phyloP scores from a whole-genome alignment of 768 basidiomycete species.

The Termitomyces sp. region DNA sequence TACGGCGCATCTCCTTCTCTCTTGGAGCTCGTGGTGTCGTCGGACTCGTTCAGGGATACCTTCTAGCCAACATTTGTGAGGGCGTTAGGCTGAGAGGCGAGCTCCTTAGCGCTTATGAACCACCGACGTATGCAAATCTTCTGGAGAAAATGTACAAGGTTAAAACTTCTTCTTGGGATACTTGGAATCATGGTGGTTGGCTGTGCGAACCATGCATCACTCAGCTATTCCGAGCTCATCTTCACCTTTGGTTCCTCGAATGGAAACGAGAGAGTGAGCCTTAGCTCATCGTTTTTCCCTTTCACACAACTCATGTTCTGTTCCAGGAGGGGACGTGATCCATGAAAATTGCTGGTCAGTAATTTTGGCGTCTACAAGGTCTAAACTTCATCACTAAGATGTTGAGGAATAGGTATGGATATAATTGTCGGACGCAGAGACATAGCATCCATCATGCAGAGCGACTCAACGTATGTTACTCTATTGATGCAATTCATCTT shows the following conservation, averaged over 20 bases:
- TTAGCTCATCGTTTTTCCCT: neutral
- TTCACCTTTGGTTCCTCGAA: conserved; percentile 22
- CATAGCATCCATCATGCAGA: conserved; percentile 17
- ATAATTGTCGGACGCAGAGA: conserved; percentile 23
- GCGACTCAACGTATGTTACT: conserved; percentile 19
- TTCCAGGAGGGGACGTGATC: conserved; percentile 8
- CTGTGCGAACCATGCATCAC: conserved; percentile 24
- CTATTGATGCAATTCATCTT: neutral
- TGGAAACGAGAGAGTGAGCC: conserved; percentile 16
- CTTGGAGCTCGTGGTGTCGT: neutral
- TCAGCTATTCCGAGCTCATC: conserved; percentile 17
- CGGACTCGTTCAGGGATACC: neutral
- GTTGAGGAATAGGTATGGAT: conserved; percentile 22
- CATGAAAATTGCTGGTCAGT: conserved; percentile 23
- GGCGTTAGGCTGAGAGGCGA: neutral
- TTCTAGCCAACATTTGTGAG: neutral
- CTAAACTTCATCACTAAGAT: neutral
- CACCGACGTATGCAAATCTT: neutral
- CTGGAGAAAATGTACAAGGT: conserved; percentile 11
- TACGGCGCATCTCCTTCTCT: conserved; percentile 5
- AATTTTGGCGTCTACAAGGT: neutral
- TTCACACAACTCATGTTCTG: neutral
- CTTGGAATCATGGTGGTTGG: conserved; percentile 24
- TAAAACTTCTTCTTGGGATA: conserved; percentile 6
- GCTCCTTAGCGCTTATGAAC: neutral